These are phyloP conservation scores for Paramecium octaurelia DNA, from an alignment of 73 alveolate genomes.

Conservation along the genomic window DNA sequence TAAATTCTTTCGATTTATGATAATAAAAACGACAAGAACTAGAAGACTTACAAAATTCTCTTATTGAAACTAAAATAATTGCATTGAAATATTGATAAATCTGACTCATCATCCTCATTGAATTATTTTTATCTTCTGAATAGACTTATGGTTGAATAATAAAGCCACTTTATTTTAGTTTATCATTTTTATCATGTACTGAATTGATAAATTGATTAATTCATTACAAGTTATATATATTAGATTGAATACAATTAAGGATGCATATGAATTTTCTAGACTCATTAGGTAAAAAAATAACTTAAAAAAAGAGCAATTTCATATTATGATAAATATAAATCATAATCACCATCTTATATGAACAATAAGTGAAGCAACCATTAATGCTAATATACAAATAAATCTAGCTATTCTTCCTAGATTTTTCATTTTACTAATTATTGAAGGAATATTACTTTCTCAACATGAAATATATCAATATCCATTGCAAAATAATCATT, in stretches of 20 bases:
- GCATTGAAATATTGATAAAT: neutral
- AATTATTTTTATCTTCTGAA: neutral
- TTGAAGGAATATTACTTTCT: neutral
- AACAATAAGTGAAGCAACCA: conserved; percentile 15
- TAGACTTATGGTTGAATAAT: neutral
- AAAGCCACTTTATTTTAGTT: neutral
- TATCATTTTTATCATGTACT: no score
- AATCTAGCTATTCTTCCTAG: neutral
- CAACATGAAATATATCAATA: neutral
- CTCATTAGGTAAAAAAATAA: no score
- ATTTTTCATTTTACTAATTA: neutral
- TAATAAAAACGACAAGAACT: no score
- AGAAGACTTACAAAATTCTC: neutral
- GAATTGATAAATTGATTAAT: no score
- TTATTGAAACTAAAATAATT: neutral
- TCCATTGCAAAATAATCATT: neutral
- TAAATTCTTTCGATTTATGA: no score
- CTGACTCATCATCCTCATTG: neutral
- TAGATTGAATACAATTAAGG: no score
- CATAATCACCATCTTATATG: conserved; percentile 8
- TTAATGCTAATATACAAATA: neutral
- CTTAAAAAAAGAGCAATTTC: neutral
- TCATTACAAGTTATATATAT: no score
- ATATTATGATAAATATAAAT: neutral
- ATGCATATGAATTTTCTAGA: no score